Evolutionary conservation across 805 yeast genomes (phyloP).

Genomic region (Tetrapisispora namnaoensis): DNA sequence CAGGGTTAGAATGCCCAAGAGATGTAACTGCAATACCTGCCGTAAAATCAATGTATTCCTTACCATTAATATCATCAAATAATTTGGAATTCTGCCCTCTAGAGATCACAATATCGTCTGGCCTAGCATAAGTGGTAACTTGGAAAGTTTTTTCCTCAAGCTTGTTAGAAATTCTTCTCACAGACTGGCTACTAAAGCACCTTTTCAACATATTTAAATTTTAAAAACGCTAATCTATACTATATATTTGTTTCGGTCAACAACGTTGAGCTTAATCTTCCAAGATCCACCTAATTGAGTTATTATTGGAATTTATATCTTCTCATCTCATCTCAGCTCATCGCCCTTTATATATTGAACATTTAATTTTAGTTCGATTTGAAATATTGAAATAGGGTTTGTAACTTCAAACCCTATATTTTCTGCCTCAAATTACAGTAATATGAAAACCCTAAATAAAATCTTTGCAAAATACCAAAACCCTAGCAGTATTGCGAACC

Average conservation of each 20-base stretch:
- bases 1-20: constrained; percentile 76
- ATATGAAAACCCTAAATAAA: too few relatives aligned
- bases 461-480: too few relatives aligned
- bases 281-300: not conserved
- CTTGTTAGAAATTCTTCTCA: constrained; percentile 7
- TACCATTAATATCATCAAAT: constrained; percentile 65
- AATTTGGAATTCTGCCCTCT: constrained; percentile 75
- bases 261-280: too few relatives aligned
- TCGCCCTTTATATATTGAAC: constrained; percentile 1
- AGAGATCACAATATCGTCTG: constrained; percentile 56
- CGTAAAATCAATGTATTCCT: constrained; percentile 77
- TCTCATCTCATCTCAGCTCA: constrained; percentile 2
- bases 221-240: too few relatives aligned
- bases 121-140: constrained; percentile 75
- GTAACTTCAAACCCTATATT: not conserved
- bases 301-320: not conserved
- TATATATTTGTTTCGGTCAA: too few relatives aligned
- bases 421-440: not conserved
- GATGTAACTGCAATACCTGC: constrained; percentile 98
- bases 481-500: too few relatives aligned
- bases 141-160: constrained; percentile 26
- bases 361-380: not conserved
- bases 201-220: constrained; percentile 12
- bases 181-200: constrained; percentile 8
- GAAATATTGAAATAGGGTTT: not conserved